Evolutionary conservation across 1,139 yeast species (phyloP).

Genomic region (Nakaseomyces bracarensis): DNA sequence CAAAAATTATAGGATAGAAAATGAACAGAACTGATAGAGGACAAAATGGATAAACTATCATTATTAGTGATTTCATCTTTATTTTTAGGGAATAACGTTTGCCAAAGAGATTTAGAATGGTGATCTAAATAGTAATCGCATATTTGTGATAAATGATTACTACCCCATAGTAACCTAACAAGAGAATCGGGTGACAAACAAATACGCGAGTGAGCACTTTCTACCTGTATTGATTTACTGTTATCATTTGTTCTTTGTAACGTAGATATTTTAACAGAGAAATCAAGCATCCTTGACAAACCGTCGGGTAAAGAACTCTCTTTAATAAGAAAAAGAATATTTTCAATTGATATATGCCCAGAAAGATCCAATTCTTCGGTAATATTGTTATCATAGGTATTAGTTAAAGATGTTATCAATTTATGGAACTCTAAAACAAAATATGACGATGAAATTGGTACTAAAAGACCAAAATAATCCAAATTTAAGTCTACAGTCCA

Average conservation of each 20-base stretch:
- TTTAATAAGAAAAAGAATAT: constrained; percentile 25
- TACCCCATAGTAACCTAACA: constrained; percentile 36
- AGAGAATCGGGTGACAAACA: constrained; percentile 48
- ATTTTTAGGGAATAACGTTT: constrained; percentile 6
- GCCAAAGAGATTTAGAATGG: constrained; percentile 14
- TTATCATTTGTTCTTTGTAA: constrained; percentile 26
- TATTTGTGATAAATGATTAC: constrained; percentile 16
- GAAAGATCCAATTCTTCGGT: constrained; percentile 11
- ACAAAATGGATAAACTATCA: constrained; percentile 2
- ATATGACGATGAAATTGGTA: constrained; percentile 25
- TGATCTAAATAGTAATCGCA: constrained; percentile 18
- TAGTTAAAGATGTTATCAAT: constrained; percentile 16
- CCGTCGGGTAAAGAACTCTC: constrained; percentile 24
- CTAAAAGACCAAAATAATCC: constrained; percentile 25
- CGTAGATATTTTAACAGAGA: constrained; percentile 29
- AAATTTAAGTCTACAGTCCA: constrained; percentile 20
- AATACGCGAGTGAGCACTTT: constrained; percentile 49
- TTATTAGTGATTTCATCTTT: background rate
- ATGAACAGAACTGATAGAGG: constrained; percentile 39
- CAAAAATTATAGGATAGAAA: constrained; percentile 60
- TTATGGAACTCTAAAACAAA: constrained; percentile 27
- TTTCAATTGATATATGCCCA: constrained; percentile 24
- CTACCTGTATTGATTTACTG: constrained; percentile 45
- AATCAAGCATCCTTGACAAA: constrained; percentile 37
- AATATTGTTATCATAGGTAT: constrained; percentile 11